Evolutionary conservation across 306 rosid species (phyloP), one percentile per base, ranked within the genome.

Genomic region (Carpinus viminea): DNA sequence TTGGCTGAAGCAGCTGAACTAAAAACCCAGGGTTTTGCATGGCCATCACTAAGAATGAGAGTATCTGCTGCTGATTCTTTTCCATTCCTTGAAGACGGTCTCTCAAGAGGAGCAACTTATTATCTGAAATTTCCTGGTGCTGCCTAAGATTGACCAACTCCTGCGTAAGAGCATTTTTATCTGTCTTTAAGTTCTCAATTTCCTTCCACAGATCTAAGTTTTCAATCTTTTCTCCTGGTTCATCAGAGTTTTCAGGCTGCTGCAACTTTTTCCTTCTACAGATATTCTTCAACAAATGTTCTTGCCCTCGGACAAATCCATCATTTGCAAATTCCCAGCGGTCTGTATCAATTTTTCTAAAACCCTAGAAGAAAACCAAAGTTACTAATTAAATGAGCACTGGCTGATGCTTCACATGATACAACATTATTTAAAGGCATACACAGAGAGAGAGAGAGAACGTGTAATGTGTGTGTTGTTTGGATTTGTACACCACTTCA

Each of bases 31-130:
- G 99, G 85, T 81, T 89, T 84, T 96, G 98, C 88, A 96, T 91
- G 2, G 93, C 99, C 97, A 91, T 91, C 61, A 93, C 99, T 79
- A 96, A 78, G 86, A 96, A 96, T 10, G 99, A 93, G 53, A 96
- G 82, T 97, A 96, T 88, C 88, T 96, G 99, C 76, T 96, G 94
- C 83, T 93, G 98, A 89, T 88, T 88, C 82, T 86, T 91, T 80
- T 96, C 99, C 97, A 96, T 91, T 76, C 99, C 97, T 16, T 86
- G 82, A 82, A 96, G 87, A 26, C 88, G 89, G 65, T 93, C 88
- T 48, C 92, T 78, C 86, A 96, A 64, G 69, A 81, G 83, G 46
- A 91, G 81, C 89, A 96, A 68, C 70, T 84, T 90, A 51, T 75
- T 86, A 73, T 91, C 87, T 38, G 98, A 75, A 74, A 81, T 86